Evolutionary conservation across 2,329 filamentous ascomycete genomes (phyloP).

Genomic region (Arthrobotrys sinensis): DNA sequence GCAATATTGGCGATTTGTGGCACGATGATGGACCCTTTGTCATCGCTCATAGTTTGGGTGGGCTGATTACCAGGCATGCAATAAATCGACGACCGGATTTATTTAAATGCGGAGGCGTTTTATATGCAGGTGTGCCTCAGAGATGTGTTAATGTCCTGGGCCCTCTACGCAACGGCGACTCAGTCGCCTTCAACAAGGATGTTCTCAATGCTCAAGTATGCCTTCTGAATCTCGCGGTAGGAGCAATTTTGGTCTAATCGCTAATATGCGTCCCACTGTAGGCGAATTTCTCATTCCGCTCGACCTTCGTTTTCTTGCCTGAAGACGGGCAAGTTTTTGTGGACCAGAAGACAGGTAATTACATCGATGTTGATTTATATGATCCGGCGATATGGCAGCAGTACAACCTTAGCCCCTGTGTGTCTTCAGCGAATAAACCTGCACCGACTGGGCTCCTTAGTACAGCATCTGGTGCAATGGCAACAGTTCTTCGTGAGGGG

Average conservation of each 20-base stretch:
- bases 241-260: neutral
- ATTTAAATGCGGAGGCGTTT: constrained; percentile 78
- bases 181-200: constrained; percentile 88
- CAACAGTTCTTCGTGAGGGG: constrained; percentile 42
- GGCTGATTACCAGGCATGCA: constrained; percentile 87
- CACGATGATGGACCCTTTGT: constrained; percentile 77
- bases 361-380: constrained; percentile 88
- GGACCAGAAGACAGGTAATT: constrained; percentile 83
- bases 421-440: constrained; percentile 70
- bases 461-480: constrained; percentile 47
- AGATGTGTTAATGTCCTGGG: constrained; percentile 93
- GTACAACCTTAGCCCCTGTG: constrained; percentile 82
- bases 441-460: constrained; percentile 59
- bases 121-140: constrained; percentile 88
- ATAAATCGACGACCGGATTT: constrained; percentile 88
- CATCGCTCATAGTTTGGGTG: constrained; percentile 88
- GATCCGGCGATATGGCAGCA: constrained; percentile 84
- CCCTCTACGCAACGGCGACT: constrained; percentile 90
- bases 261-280: neutral
- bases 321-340: constrained; percentile 90
- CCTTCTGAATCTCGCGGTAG: neutral
- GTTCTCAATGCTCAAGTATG: constrained; percentile 82
- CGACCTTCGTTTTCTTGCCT: constrained; percentile 86
- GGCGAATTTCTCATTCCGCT: constrained; percentile 92
- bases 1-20: constrained; percentile 68